Base-by-base conservation (phyloP, 257 asterid species). In the Mitragyna speciosa region DNA sequence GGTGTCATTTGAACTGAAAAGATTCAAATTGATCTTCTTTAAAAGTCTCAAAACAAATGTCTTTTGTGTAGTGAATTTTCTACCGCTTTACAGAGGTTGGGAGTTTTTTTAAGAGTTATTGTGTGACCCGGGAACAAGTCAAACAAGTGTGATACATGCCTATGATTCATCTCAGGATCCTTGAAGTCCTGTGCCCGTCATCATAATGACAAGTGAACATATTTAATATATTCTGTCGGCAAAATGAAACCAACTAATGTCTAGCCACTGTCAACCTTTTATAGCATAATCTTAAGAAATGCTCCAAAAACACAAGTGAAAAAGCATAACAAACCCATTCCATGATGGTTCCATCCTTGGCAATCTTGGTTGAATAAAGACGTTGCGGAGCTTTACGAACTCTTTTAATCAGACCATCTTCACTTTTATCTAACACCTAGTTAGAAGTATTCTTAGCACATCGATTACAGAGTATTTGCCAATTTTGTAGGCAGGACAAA, bases 111-210 rank as follows among this genome's bases (percentile, higher is more conserved):
- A 17, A 81, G 30, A 16, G 80, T 84, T 72, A 93, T 91, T 75
- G 91, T 78, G 84, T 90, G 96, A 43, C 97, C 97, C 1, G 94
- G 98, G 73, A 84, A 92, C 64, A 92, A 83, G 58, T 96, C 96
- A 88, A 92, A 92, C 72, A 93, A 89, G 83, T 93, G 97, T 1
- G 98, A 92, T 5, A 92, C 65, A 78, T 93, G 98, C 82, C 96
- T 87, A 77, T 93, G 98, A 76, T 86, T 92, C 84, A 85, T 86
- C 81, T 90, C 96, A 5, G 93, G 90, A 80, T 93, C 96, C 84
- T 76, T 83, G 78, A 92, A 93, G n/a, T 92, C 90, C 71, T 83
- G 76, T 78, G 89, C 96, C 97, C 90, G 92, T 54, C 76, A 85
- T 19, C 48, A 47, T 47, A 24, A 76, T 12, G 31, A 82, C 28